Evolutionary conservation across 495 filamentous ascomycete species (phyloP).

Genomic region (Neurospora sp.): DNA sequence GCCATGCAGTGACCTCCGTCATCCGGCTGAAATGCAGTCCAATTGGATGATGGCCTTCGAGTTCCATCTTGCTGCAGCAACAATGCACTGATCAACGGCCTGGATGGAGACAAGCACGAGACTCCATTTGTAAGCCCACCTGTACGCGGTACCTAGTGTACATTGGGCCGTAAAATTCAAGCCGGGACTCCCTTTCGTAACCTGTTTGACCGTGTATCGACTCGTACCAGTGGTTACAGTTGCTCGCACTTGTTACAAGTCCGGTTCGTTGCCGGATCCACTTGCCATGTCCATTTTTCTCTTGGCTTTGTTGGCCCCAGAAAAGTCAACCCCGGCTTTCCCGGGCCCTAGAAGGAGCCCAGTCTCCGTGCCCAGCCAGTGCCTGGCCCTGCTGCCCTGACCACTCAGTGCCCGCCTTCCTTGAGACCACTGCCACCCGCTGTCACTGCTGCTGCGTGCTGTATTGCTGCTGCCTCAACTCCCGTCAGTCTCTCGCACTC

Average conservation of each 20-base stretch:
- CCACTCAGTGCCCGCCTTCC: neutral
- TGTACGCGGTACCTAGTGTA: neutral
- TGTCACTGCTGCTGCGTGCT: neutral
- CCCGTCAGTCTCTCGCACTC: neutral
- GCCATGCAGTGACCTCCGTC: neutral
- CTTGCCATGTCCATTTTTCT: neutral
- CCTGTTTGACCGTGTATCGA: neutral
- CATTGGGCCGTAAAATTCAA: neutral
- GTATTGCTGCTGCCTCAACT: neutral
- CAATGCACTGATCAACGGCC: neutral
- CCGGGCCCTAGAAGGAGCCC: neutral
- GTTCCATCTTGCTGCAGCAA: neutral
- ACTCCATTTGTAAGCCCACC: neutral
- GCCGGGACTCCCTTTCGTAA: neutral
- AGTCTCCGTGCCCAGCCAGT: neutral
- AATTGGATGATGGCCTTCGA: neutral
- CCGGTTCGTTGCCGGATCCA: neutral
- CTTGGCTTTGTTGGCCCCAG: neutral
- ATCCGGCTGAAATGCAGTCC: neutral
- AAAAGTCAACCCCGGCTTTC: neutral
- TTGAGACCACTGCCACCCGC: neutral
- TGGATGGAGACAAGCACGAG: neutral
- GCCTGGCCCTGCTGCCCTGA: neutral
- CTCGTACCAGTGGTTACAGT: neutral
- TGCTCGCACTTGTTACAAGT: neutral